These are phyloP conservation scores for Trichaptum fuscoviolaceum DNA, from an alignment of 768 basidiomycete species.

Conservation along the genomic window DNA sequence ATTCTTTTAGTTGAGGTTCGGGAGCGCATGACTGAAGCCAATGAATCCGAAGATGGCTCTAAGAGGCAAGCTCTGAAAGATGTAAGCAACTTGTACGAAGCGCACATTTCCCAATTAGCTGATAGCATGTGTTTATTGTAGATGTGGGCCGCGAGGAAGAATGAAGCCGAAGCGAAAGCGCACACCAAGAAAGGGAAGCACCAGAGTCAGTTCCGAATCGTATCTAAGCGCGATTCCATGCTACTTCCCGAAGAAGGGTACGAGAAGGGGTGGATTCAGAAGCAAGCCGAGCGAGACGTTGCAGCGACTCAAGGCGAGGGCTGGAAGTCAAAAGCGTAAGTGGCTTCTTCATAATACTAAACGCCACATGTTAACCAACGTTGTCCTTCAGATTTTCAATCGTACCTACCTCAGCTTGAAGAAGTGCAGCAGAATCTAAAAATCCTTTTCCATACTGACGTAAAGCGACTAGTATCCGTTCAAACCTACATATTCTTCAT, in stretches of 20 bases:
- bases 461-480: background rate
- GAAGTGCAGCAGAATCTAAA: background rate
- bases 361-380: background rate
- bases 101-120: background rate
- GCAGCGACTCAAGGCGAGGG: conserved; percentile 22
- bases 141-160: background rate
- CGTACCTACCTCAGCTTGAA: background rate
- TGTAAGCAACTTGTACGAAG: background rate
- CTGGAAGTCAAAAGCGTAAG: conserved; percentile 29
- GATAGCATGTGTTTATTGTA: background rate
- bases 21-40: conserved; percentile 32
- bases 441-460: background rate
- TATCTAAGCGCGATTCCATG: conserved; percentile 27
- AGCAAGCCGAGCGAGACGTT: conserved; percentile 27
- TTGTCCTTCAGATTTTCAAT: background rate
- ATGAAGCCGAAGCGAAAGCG: conserved; percentile 16
- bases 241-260: conserved; percentile 29
- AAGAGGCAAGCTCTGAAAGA: conserved; percentile 25
- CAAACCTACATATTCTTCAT: background rate
- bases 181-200: conserved; percentile 28
- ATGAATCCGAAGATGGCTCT: conserved; percentile 21
- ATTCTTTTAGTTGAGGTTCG: conserved; percentile 25
- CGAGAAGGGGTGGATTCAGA: conserved; percentile 25
- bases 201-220: conserved; percentile 31
- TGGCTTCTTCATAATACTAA: background rate